A percentile compares a stretch with the other conserved stretches of the same genome.
These are phyloP conservation scores for Wickerhamomyces sp. DNA, from an alignment of 1,139 yeast species.

Conservation along the genomic window DNA sequence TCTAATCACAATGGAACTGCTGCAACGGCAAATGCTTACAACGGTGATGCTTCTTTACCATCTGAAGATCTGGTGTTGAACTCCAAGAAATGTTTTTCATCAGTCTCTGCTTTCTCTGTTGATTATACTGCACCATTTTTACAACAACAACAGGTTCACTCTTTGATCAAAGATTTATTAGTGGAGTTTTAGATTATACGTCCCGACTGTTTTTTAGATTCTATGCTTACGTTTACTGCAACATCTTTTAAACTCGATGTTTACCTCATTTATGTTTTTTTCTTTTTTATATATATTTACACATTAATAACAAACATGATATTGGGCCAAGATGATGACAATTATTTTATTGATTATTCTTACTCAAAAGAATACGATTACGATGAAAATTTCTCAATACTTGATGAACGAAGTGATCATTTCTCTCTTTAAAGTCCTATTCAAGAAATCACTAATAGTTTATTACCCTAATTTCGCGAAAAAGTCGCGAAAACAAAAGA, in stretches of 20 bases:
- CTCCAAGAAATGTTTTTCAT: constrained; percentile 12
- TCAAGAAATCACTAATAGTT: too few species aligned
- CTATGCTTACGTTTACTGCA: too few species aligned
- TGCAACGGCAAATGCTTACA: constrained; percentile 10
- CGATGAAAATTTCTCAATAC: too few species aligned
- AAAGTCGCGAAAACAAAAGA: not conserved
- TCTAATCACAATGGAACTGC: constrained; percentile 8
- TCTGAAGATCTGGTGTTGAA: constrained; percentile 15
- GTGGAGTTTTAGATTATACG: constrained; percentile 4
- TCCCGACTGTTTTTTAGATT: too few species aligned
- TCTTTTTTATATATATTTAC: too few species aligned
- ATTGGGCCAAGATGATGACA: too few species aligned
- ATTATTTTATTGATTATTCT: too few species aligned
- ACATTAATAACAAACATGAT: too few species aligned
- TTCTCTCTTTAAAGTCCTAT: not conserved
- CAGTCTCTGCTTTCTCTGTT: constrained; percentile 20
- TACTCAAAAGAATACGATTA: too few species aligned
- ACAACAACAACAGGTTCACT: constrained; percentile 14
- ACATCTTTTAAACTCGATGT: too few species aligned
- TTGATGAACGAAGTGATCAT: too few species aligned
- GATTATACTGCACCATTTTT: constrained; percentile 21
- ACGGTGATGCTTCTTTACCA: constrained; percentile 20
- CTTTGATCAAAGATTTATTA: constrained; percentile 9
- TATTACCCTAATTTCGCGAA: not conserved
- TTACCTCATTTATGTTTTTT: too few species aligned